A percentile compares a stretch with the other conserved stretches of the same genome.
These are phyloP conservation scores for Fusarium transvaalense DNA, from an alignment of 2,329 filamentous ascomycete species.

Conservation along the genomic window DNA sequence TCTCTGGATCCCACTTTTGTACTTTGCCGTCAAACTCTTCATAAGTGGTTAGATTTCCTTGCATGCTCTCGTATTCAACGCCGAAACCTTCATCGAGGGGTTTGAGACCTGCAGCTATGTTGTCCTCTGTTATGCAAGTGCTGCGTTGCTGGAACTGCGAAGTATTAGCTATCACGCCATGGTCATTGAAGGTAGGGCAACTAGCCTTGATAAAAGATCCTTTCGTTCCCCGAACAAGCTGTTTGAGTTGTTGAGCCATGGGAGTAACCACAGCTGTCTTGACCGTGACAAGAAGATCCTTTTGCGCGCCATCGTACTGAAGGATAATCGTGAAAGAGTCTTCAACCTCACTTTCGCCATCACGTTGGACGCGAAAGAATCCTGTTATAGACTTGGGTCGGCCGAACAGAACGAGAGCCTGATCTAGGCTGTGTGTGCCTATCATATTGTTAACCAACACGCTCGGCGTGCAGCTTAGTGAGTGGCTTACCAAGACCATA, in stretches of 20 bases:
- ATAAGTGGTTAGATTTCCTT: constrained; percentile 53
- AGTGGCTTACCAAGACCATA: constrained; percentile 55
- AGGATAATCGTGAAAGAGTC: constrained; percentile 69
- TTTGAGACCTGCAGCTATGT: constrained; percentile 28
- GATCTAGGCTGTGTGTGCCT: constrained; percentile 45
- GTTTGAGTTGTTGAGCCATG: constrained; percentile 37
- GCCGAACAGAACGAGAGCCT: constrained; percentile 35
- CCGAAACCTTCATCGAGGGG: constrained; percentile 37
- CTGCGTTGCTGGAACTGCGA: constrained; percentile 63
- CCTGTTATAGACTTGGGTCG: constrained; percentile 38
- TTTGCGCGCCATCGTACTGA: constrained; percentile 62
- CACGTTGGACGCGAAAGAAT: constrained; percentile 41
- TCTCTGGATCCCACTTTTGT: constrained; percentile 51
- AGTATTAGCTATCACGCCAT: constrained; percentile 42
- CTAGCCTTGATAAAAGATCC: constrained; percentile 40
- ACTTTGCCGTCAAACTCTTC: constrained; percentile 50
- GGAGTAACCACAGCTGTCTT: constrained; percentile 38
- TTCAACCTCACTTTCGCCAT: constrained; percentile 51
- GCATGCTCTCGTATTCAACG: constrained; percentile 35
- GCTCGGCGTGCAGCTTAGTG: accelerated
- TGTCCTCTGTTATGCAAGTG: constrained; percentile 52
- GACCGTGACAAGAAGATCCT: constrained; percentile 45
- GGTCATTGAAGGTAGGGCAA: accelerated
- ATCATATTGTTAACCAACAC: background rate
- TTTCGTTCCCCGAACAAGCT: constrained; percentile 38